Evolutionary conservation across 2,329 filamentous ascomycete genomes (phyloP).

Genomic region (Talaromyces sp.): DNA sequence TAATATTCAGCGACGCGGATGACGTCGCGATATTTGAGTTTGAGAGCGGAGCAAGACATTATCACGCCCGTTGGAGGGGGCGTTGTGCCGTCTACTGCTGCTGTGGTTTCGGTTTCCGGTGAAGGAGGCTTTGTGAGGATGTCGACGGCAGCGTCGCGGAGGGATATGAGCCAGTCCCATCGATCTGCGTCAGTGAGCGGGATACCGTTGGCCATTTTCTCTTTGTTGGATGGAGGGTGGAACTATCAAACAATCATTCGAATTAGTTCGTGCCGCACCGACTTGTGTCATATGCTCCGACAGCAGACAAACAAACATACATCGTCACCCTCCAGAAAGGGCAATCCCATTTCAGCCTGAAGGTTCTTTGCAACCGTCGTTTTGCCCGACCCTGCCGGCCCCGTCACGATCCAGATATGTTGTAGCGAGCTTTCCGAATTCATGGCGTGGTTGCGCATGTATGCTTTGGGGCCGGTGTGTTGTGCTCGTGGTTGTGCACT

Average conservation of each 20-base stretch:
- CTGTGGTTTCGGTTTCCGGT: background rate
- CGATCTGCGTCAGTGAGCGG: conserved; percentile 89
- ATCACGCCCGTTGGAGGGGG: conserved; percentile 70
- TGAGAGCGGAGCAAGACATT: conserved; percentile 91
- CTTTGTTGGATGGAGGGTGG: conserved; percentile 65
- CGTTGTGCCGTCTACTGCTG: conserved; percentile 27
- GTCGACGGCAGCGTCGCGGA: conserved; percentile 62
- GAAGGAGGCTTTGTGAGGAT: conserved; percentile 35
- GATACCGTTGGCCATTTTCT: conserved; percentile 83
- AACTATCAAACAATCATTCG: conserved; percentile 31
- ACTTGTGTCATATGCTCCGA: background rate
- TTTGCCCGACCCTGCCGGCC: conserved; percentile 76
- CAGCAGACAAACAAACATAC: conserved; percentile 47
- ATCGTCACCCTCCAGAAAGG: conserved; percentile 75
- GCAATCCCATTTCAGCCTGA: conserved; percentile 59
- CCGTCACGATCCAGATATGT: conserved; percentile 78
- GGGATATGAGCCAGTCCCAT: conserved; percentile 90
- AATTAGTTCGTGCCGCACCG: background rate
- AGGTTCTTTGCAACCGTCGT: conserved; percentile 68
- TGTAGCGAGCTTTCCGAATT: conserved; percentile 37
- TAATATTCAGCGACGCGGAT: conserved; percentile 78
- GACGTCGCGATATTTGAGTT: conserved; percentile 94
- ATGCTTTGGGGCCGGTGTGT: conserved; percentile 1
- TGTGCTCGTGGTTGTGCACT: background rate
- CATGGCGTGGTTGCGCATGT: conserved; percentile 6